phyloP scores from a whole-genome alignment of 768 basidiomycete species.

The Rhizopogon vesiculosus region DNA sequence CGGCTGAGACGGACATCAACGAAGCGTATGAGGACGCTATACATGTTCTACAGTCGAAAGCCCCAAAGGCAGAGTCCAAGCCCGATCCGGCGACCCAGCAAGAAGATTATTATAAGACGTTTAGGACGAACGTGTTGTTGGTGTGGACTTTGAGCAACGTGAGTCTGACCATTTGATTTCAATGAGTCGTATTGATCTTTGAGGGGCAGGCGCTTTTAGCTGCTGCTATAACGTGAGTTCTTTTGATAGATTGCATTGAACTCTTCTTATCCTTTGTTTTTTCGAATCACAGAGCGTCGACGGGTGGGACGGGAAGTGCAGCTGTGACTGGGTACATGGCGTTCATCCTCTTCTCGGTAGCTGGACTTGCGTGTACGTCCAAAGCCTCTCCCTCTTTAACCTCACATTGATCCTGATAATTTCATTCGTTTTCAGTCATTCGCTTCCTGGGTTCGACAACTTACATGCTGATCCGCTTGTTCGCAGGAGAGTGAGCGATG shows the following conservation, averaged over 20 bases:
- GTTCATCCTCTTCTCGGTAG: conserved; percentile 84
- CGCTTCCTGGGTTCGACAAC: conserved; percentile 78
- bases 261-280: neutral
- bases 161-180: conserved; percentile 20
- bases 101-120: conserved; percentile 85
- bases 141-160: conserved; percentile 90
- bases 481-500: conserved; percentile 73
- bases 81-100: conserved; percentile 59
- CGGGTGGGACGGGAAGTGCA: conserved; percentile 41
- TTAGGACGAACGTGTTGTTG: conserved; percentile 86
- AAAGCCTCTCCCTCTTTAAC: neutral
- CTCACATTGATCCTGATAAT: neutral
- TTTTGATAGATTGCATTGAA: neutral
- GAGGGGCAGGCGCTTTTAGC: conserved; percentile 56
- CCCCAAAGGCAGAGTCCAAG: conserved; percentile 65
- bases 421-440: conserved; percentile 47
- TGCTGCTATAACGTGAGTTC: conserved; percentile 65
- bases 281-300: conserved; percentile 23
- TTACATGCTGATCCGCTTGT: conserved; percentile 83
- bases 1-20: conserved; percentile 85
- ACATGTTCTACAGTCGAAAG: conserved; percentile 71
- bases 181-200: neutral
- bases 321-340: conserved; percentile 85
- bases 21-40: conserved; percentile 90
- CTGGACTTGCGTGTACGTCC: conserved; percentile 77